These are phyloP conservation scores for Alternaria tenuissima DNA, from an alignment of 2,329 filamentous ascomycete genomes.

Conservation along the genomic window DNA sequence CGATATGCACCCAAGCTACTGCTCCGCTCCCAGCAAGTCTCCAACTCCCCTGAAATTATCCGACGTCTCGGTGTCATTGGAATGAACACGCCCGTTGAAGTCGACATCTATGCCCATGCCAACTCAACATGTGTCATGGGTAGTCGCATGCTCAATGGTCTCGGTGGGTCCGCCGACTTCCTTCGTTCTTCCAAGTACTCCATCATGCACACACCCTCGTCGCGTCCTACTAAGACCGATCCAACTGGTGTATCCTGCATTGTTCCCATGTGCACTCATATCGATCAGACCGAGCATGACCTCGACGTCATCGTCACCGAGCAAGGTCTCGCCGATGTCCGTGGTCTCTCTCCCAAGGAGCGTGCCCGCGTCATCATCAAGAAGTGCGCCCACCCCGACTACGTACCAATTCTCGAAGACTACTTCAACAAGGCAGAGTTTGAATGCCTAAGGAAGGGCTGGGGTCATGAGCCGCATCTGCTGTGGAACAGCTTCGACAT, in stretches of 20 bases:
- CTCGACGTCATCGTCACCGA: conserved; percentile 86
- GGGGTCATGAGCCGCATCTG: conserved; percentile 89
- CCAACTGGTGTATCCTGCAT: conserved; percentile 84
- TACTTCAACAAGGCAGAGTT: conserved; percentile 88
- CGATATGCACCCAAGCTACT: conserved; percentile 81
- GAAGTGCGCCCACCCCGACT: conserved; percentile 86
- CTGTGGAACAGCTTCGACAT: conserved; percentile 88
- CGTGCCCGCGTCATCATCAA: conserved; percentile 84
- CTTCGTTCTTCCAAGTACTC: conserved; percentile 80
- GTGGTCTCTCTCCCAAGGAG: conserved; percentile 80
- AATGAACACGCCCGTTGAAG: conserved; percentile 95
- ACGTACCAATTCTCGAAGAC: conserved; percentile 79
- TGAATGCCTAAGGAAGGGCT: conserved; percentile 84
- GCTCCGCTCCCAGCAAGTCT: conserved; percentile 85
- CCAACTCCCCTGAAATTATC: conserved; percentile 91
- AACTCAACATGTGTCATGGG: conserved; percentile 93
- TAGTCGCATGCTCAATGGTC: conserved; percentile 84
- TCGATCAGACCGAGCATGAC: conserved; percentile 94
- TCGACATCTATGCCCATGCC: conserved; percentile 93
- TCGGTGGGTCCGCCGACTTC: conserved; percentile 85
- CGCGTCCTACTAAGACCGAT: conserved; percentile 81
- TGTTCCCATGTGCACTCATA: conserved; percentile 91
- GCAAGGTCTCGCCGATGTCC: conserved; percentile 83
- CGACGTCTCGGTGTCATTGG: conserved; percentile 85
- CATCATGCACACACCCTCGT: conserved; percentile 92